A percentile compares a stretch with the other conserved stretches of the same genome.
Conservation (phyloP, 371 early-diverging fungal species). For the Mucor sp. region DNA sequence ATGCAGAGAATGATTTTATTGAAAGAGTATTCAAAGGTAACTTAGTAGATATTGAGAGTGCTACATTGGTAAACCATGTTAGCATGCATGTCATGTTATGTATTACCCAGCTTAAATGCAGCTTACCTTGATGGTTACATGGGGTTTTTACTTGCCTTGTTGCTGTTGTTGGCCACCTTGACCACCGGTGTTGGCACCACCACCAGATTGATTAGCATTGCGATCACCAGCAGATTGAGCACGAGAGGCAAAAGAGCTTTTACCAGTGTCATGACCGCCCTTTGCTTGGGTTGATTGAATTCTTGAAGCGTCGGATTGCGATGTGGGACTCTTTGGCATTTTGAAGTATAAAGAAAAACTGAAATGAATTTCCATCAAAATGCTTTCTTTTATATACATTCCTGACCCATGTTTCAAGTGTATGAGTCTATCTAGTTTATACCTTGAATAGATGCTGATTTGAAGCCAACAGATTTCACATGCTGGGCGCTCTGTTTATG, state of each 20-base stretch:
- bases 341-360: background rate
- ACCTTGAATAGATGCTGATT: background rate
- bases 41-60: too few relatives aligned
- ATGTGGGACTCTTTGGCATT: background rate
- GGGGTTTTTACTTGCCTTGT: background rate
- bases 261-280: background rate
- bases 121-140: background rate
- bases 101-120: background rate
- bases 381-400: background rate
- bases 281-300: slow-evolving; percentile 21
- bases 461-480: background rate
- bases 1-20: background rate
- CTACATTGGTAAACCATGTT: too few relatives aligned
- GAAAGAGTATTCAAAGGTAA: too few relatives aligned
- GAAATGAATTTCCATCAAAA: background rate
- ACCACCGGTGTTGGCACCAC: background rate
- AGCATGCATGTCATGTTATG: background rate
- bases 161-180: background rate
- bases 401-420: background rate
- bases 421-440: background rate
- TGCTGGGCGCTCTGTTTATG: background rate
- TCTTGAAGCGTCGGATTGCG: slow-evolving; percentile 2
- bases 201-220: background rate
- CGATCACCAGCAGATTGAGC: slow-evolving; percentile 13
- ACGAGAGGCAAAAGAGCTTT: slow-evolving; percentile 11